Evolutionary conservation across 306 rosid species (phyloP).

Genomic region (Luffa aegyptiaca): DNA sequence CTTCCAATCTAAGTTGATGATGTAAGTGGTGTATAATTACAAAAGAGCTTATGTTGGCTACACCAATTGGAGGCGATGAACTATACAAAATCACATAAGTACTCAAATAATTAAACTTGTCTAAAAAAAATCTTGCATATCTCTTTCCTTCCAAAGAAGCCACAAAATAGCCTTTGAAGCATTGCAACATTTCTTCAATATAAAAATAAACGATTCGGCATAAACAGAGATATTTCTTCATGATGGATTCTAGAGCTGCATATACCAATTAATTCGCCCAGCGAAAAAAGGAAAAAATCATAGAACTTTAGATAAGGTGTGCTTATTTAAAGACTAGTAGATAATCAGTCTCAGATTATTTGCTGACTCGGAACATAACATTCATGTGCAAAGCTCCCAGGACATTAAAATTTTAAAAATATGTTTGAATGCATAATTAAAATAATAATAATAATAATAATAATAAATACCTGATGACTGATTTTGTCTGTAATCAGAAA

Average conservation of each 20-base stretch:
- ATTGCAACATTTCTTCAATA: neutral
- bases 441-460: neutral
- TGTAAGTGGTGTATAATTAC: too few species aligned
- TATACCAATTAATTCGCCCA: neutral
- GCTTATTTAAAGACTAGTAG: neutral
- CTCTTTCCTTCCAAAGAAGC: too few species aligned
- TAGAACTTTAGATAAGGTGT: neutral
- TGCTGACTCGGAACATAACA: neutral
- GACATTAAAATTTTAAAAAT: neutral
- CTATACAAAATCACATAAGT: too few species aligned
- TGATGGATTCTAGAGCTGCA: neutral
- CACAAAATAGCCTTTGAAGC: too few species aligned
- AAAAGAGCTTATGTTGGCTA: too few species aligned
- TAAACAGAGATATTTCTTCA: neutral
- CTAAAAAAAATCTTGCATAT: too few species aligned
- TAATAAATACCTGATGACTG: slow-evolving; percentile 23
- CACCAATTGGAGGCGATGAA: too few species aligned
- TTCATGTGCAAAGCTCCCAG: neutral
- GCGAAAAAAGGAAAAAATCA: neutral
- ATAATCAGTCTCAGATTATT: neutral
- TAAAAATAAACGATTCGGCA: neutral
- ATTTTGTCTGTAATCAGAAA: slow-evolving; percentile 11
- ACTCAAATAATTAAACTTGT: too few species aligned
- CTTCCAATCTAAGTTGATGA: too few species aligned
- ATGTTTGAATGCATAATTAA: neutral